A percentile compares a stretch with the other conserved stretches of the same genome.
Conservation (phyloP, 2,329 filamentous ascomycete genomes). For the Epicoccum sorghinum region DNA sequence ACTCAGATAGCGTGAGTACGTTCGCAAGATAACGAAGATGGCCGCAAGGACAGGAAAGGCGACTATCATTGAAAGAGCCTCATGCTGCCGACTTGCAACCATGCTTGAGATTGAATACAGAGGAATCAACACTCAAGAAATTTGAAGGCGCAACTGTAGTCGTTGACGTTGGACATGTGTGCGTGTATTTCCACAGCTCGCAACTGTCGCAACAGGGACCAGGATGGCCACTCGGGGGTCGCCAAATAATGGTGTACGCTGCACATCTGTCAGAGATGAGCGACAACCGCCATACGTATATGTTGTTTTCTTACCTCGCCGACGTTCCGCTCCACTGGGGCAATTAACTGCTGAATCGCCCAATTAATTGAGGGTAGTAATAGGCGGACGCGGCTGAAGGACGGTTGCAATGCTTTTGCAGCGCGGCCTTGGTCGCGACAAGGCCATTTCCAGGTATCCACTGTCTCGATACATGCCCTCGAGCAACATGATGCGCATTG, state of each 20-base stretch:
- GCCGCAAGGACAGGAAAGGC: slow-evolving; percentile 37
- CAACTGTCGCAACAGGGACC: not conserved
- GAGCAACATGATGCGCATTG: slow-evolving; percentile 9
- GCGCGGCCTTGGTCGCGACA: slow-evolving; percentile 3
- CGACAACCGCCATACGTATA: not conserved
- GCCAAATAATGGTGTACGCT: not conserved
- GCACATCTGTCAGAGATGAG: slow-evolving; percentile 1
- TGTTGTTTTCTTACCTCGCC: not conserved
- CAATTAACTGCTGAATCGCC: not conserved
- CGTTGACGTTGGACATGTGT: slow-evolving; percentile 2
- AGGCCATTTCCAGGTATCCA: slow-evolving; percentile 13
- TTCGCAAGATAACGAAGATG: slow-evolving; percentile 35
- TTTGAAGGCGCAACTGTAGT: not conserved
- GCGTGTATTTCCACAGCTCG: not conserved
- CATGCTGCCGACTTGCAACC: slow-evolving; percentile 38
- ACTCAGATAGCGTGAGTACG: slow-evolving; percentile 37
- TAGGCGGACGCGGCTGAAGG: not conserved
- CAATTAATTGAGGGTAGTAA: not conserved
- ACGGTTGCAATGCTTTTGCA: not conserved
- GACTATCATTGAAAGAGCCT: slow-evolving; percentile 33
- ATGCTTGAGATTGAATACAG: slow-evolving; percentile 12
- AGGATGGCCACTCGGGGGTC: not conserved
- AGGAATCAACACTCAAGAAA: not conserved
- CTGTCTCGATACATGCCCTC: slow-evolving; percentile 11
- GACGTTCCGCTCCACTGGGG: not conserved